Conservation (phyloP, 257 asterid genomes). For the Rhazya stricta region DNA sequence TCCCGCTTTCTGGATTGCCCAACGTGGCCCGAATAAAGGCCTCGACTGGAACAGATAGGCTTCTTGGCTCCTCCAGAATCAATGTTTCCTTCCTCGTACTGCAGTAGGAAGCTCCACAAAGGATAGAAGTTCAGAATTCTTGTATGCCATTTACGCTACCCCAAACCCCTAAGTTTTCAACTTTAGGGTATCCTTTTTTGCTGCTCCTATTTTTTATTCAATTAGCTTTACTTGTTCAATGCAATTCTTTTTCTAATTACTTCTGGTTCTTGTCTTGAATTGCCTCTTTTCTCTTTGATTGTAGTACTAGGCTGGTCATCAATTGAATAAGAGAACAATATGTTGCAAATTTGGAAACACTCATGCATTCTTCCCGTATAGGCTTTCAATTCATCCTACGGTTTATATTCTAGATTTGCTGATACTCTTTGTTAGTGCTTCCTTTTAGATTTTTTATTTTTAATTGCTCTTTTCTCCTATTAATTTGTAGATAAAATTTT, state of each 20-base stretch:
- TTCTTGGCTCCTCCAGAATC: background rate
- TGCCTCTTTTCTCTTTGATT: background rate
- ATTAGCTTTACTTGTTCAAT: background rate
- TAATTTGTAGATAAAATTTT: background rate
- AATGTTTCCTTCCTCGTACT: background rate
- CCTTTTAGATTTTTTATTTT: background rate
- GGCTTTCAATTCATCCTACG: background rate
- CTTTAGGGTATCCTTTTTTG: background rate
- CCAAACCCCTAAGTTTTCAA: background rate
- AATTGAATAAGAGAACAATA: constrained; percentile 1
- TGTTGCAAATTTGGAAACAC: background rate
- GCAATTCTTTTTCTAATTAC: background rate
- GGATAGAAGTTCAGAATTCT: background rate
- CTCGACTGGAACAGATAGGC: background rate
- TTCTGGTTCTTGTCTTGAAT: background rate
- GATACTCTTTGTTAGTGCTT: background rate
- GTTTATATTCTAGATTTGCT: background rate
- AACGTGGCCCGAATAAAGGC: background rate
- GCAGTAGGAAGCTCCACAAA: background rate
- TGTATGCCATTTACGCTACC: background rate
- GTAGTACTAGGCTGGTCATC: background rate
- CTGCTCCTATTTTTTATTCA: background rate
- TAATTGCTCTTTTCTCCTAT: background rate
- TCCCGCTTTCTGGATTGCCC: background rate
- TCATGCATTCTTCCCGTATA: background rate